These are phyloP conservation scores for Fusarium miscanthi DNA, from an alignment of 2,329 filamentous ascomycete species.

Conservation along the genomic window DNA sequence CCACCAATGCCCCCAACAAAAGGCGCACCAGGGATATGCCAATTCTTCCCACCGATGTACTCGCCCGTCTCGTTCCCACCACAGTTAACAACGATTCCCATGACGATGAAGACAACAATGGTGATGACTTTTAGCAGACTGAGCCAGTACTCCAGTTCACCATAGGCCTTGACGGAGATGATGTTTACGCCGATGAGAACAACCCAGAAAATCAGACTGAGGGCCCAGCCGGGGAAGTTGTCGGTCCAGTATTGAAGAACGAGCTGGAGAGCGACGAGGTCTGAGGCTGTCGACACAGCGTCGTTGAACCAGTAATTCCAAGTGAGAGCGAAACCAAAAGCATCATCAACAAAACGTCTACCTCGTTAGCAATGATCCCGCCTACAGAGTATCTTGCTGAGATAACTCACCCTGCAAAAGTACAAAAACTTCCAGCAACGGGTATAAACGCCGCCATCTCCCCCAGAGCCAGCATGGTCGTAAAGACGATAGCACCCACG, in stretches of 20 bases:
- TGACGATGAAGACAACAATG: conserved; percentile 70
- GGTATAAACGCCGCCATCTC: conserved; percentile 68
- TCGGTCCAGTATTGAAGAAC: conserved; percentile 71
- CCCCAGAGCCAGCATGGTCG: conserved; percentile 68
- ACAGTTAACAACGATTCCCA: conserved; percentile 65
- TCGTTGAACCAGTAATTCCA: conserved; percentile 77
- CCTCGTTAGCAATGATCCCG: background rate
- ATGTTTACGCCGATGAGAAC: conserved; percentile 59
- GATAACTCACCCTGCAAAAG: conserved; percentile 53
- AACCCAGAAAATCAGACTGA: conserved; percentile 71
- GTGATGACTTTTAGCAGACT: conserved; percentile 64
- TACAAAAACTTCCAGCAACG: conserved; percentile 67
- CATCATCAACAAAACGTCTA: conserved; percentile 62
- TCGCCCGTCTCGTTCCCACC: conserved; percentile 64
- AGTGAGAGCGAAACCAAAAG: conserved; percentile 64
- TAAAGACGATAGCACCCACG: conserved; percentile 66
- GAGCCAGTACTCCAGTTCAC: conserved; percentile 66
- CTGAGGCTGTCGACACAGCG: conserved; percentile 64
- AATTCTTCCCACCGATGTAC: conserved; percentile 70
- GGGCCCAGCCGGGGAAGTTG: conserved; percentile 70
- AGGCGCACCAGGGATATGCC: conserved; percentile 68
- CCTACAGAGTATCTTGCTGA: background rate
- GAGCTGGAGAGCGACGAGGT: conserved; percentile 65
- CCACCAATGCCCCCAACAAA: conserved; percentile 74
- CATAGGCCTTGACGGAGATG: conserved; percentile 50